Evolutionary conservation across 202 grass and related monocot species (phyloP).

Genomic region (Schoenoplectus tabernaemontani): DNA sequence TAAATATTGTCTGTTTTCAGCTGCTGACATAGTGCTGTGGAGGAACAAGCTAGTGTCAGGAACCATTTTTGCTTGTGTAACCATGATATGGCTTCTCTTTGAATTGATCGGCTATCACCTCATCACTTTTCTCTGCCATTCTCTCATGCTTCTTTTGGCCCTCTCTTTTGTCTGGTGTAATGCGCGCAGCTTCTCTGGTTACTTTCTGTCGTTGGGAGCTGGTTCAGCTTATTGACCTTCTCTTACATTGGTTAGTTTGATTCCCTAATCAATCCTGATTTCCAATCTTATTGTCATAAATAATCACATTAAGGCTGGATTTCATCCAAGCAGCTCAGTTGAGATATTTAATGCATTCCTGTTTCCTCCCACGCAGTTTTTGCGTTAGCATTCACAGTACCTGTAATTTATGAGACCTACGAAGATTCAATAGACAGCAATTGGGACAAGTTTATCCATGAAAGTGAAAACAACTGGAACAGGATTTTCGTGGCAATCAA

Average conservation of each 20-base stretch:
- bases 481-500: slow-evolving; percentile 26
- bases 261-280: background rate
- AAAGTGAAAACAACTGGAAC: slow-evolving; percentile 61
- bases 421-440: slow-evolving; percentile 57
- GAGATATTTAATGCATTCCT: background rate
- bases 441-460: slow-evolving; percentile 46
- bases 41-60: slow-evolving; percentile 67
- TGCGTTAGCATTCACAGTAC: slow-evolving; percentile 52
- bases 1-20: slow-evolving; percentile 26
- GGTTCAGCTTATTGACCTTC: slow-evolving; percentile 82
- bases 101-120: slow-evolving; percentile 83
- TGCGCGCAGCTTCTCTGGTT: slow-evolving; percentile 48
- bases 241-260: slow-evolving; percentile 50
- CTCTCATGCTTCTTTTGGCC: slow-evolving; percentile 51
- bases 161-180: slow-evolving; percentile 59
- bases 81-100: slow-evolving; percentile 79
- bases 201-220: slow-evolving; percentile 61
- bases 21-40: slow-evolving; percentile 78
- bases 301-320: background rate
- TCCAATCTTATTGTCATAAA: background rate
- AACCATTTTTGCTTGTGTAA: slow-evolving; percentile 54
- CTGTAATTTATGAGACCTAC: slow-evolving; percentile 66
- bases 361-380: slow-evolving; percentile 34
- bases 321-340: background rate
- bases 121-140: slow-evolving; percentile 59